A percentile compares a stretch with the other conserved stretches of the same genome.
phyloP scores from a whole-genome alignment of 768 basidiomycete genomes.

The Trametes villosa region DNA sequence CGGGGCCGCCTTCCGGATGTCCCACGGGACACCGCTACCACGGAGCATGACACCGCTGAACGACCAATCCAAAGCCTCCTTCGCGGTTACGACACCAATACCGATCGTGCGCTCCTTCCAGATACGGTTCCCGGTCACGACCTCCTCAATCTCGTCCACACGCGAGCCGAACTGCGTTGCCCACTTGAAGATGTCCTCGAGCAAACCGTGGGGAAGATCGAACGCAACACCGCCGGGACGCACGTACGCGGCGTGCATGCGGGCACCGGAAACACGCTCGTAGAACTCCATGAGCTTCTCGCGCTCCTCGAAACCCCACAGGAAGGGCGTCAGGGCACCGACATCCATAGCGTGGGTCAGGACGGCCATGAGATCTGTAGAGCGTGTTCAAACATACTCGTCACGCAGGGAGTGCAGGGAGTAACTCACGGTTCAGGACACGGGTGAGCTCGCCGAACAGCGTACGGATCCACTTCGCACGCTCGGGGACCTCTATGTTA shows the following conservation, averaged over 20 bases:
- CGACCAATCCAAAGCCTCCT: slow-evolving; percentile 88
- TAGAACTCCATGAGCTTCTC: slow-evolving; percentile 99
- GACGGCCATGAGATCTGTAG: slow-evolving; percentile 90
- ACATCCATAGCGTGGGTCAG: slow-evolving; percentile 97
- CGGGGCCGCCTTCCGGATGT: slow-evolving; percentile 86
- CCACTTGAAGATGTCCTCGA: slow-evolving; percentile 98
- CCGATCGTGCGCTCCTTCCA: slow-evolving; percentile 96
- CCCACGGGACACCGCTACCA: slow-evolving; percentile 94
- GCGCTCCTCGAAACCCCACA: slow-evolving; percentile 99
- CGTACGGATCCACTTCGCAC: slow-evolving; percentile 98
- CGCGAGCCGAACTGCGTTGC: slow-evolving; percentile 90
- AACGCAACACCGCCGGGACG: slow-evolving; percentile 98
- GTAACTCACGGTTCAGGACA: slow-evolving; percentile 81
- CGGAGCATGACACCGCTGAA: slow-evolving; percentile 98
- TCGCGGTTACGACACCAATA: slow-evolving; percentile 88
- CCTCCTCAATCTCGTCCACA: slow-evolving; percentile 97
- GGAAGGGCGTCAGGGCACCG: slow-evolving; percentile 96
- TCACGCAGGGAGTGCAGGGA: slow-evolving; percentile 5
- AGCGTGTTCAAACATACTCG: background rate
- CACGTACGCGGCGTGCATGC: slow-evolving; percentile 96
- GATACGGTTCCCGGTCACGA: slow-evolving; percentile 96
- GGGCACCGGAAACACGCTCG: slow-evolving; percentile 97
- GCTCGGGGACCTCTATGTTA: slow-evolving; percentile 95
- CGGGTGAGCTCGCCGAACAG: slow-evolving; percentile 97
- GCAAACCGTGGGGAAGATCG: slow-evolving; percentile 96